A percentile compares a stretch with the other conserved stretches of the same genome.
Evolutionary conservation across 169 alveolate genomes (phyloP).

Genomic region (Plasmodium gallinaceum): DNA sequence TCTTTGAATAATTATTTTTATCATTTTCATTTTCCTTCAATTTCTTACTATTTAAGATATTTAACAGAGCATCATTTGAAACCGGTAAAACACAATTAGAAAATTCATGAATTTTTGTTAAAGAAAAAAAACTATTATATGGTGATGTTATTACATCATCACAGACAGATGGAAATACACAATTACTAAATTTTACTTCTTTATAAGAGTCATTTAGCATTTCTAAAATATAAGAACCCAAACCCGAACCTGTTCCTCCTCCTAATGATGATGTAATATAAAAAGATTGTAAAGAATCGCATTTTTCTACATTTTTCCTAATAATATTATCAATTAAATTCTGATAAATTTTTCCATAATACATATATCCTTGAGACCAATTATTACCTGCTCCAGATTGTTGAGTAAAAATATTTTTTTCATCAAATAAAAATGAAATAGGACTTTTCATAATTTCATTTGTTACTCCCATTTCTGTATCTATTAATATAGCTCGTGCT

Average conservation of each 20-base stretch:
- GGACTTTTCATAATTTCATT: conserved; percentile 93
- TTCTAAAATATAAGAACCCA: conserved; percentile 95
- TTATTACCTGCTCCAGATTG: conserved; percentile 98
- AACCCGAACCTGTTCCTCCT: conserved; percentile 99
- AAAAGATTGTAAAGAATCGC: conserved; percentile 97
- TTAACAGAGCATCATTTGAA: conserved; percentile 89
- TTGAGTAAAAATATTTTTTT: conserved; percentile 93
- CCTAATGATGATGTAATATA: conserved; percentile 96
- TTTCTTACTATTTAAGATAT: conserved; percentile 66
- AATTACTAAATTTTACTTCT: conserved; percentile 89
- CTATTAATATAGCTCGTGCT: conserved; percentile 95
- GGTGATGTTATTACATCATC: conserved; percentile 96
- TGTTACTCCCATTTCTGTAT: conserved; percentile 98
- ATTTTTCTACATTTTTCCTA: conserved; percentile 91
- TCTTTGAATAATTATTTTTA: conserved; percentile 73
- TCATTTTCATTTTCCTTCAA: conserved; percentile 58
- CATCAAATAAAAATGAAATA: conserved; percentile 93
- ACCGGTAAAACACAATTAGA: conserved; percentile 95
- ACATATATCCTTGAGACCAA: conserved; percentile 94
- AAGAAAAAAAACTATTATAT: conserved; percentile 92
- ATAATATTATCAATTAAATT: conserved; percentile 91
- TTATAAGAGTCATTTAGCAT: conserved; percentile 91
- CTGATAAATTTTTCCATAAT: conserved; percentile 93
- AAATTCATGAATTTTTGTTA: conserved; percentile 89
- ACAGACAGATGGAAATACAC: conserved; percentile 93